Evolutionary conservation across 108 stramenopile species (phyloP).

Genomic region (Nannochloropsis salina): DNA sequence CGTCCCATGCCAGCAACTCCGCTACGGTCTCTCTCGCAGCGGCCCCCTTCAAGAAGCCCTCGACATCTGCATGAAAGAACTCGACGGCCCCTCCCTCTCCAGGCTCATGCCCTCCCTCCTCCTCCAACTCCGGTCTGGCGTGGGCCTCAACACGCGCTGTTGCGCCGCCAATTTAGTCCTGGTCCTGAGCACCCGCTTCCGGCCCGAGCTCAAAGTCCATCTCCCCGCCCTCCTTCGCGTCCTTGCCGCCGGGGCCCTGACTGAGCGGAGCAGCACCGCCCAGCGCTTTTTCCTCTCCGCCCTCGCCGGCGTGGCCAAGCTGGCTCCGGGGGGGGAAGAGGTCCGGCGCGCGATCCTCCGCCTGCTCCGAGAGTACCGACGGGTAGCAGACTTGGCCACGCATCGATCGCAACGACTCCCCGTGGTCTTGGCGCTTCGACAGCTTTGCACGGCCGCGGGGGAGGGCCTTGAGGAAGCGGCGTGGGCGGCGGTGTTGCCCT

Average conservation of each 20-base stretch:
- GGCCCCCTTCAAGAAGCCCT: constrained; percentile 50
- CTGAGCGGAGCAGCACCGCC: constrained; percentile 44
- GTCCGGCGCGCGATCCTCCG: constrained; percentile 4
- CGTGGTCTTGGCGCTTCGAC: constrained; percentile 30
- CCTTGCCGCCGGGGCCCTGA: constrained; percentile 43
- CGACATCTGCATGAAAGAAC: constrained; percentile 40
- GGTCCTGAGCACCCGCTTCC: constrained; percentile 37
- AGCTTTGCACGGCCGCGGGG: constrained; percentile 29
- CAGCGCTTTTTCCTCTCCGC: constrained; percentile 39
- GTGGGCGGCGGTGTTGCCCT: constrained; percentile 41
- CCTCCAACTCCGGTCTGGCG: constrained; percentile 25
- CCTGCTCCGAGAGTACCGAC: background rate
- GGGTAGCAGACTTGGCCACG: constrained; percentile 28
- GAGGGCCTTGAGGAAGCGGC: constrained; percentile 9
- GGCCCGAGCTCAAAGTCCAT: constrained; percentile 12
- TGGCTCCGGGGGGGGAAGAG: constrained; percentile 31
- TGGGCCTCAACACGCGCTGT: constrained; percentile 41
- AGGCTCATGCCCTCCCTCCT: constrained; percentile 39
- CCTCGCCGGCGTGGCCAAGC: constrained; percentile 39
- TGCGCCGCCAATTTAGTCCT: constrained; percentile 40
- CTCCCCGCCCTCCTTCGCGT: constrained; percentile 39
- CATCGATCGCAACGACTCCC: constrained; percentile 32
- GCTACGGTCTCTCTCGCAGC: constrained; percentile 32
- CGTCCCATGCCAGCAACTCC: constrained; percentile 23
- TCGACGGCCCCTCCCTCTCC: constrained; percentile 29